Base-by-base conservation (phyloP, 352 stramenopile species). In the Phytophthora idaei region DNA sequence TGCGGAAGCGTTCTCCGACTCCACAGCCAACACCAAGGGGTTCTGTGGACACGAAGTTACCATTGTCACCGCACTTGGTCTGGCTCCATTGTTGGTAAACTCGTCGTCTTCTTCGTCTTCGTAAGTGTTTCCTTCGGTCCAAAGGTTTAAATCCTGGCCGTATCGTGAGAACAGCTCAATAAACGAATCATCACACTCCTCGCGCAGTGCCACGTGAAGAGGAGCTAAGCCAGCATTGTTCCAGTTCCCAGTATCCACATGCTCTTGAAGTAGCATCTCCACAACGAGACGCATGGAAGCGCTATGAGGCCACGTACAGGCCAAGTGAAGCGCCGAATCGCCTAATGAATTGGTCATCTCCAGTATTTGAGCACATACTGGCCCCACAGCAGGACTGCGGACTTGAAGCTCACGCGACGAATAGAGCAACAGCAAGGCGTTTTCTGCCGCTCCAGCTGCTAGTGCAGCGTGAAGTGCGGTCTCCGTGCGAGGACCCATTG, bases 71-170 rank as follows among this genome's bases (percentile, higher is more conserved):
- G 44, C 62, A 47, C 49, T 76, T 47, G 47, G 27, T 45, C 42
- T 46, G 7, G 15, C 41, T 2, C 17, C 49, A 44, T 29, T 57
- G 29, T 27, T 45, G 14, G 45, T 31, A 55, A 64, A 64, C 3
- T 70, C 52, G 28, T 34, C 54, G 21, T 49, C 45, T 50, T 28
- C 44, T 21, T 53, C 60, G 31, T 45, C 67, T 71, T 73, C 45
- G 28, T 60, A 66, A 4, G 31, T 36, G n/a, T 29, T 66, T n/a
- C 73, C 76, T 75, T 94, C 85, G 5, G 80, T 89, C 74, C 80
- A 88, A 0, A 79, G 53, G 53, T 92, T 90, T 14, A 91, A 25
- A 59, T 92, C 83, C 59, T 83, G 73, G 4, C 73, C 61, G 12
- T 83, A 71, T 39, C 72, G 71, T 21, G 76, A 53, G 45, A 92